Base-by-base conservation (phyloP, 2,329 filamentous ascomycete genomes). In the Sporothrix mexicana region DNA sequence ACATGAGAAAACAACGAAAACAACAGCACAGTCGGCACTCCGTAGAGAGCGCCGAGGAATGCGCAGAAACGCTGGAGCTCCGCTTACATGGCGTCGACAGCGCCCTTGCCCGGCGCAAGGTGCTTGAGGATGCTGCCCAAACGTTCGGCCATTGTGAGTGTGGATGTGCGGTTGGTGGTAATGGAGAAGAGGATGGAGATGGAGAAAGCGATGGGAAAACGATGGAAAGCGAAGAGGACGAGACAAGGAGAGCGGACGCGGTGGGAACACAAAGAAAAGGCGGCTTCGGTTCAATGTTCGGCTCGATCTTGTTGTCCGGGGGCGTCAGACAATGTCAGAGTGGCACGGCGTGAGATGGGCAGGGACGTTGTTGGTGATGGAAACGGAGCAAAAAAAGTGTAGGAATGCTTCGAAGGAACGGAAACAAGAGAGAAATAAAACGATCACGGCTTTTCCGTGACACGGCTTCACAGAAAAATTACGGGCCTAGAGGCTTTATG, bases 71-170 rank as follows among this genome's bases (percentile, higher is more conserved):
- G 30, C 20, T 49, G 30, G 68, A 47, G 36, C 23, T 69, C 73
- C 72, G 36, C 66, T 62, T 88, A 97, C 95, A 98, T 93, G 75
- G 90, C 85, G 77, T 89, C 88, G 76, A 98, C 82, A 67, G 89
- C 90, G 49, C 62, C 72, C 78, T 90, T 90, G 77, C 88, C 88
- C 69, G 93, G 92, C 74, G 92, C 87, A 80, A 98, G 87, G 82
- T 98, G 95, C 84, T 91, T 94, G 78, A 97, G 88, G 79, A 98
- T 92, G 77, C 92, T 95, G 79, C 89, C 92, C 77, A 98, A 90
- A 83, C 95, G 90, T 86, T 97, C 93, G 75, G 91, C 88, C 77
- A 93, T 75, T 55, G 49, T 73, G 72, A 43, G 47, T 47, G 51
- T 20, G 64, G 25, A 55, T 55, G 15, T 55, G 51, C 23, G 10